Evolutionary conservation across 352 stramenopile genomes (phyloP), one percentile per base, ranked within the genome.

Genomic region (Lagenidium giganteum): DNA sequence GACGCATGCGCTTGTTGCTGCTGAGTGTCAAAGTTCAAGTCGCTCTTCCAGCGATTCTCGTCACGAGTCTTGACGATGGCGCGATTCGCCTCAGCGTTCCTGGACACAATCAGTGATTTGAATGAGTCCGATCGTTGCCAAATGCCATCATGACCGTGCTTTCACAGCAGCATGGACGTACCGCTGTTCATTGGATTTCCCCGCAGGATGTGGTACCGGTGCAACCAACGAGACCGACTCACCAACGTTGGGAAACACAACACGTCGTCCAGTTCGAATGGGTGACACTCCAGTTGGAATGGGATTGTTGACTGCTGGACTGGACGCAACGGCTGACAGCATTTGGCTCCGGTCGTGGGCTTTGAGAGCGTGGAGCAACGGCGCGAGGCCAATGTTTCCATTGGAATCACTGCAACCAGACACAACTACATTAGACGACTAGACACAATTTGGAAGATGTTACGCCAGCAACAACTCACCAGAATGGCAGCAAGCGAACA

Each of bases 171-270:
- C 11, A n/a, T 36, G 22, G 21, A 31, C 22, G 14, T 39, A 80
- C 67, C 77, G 68, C 45, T 90, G 72, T 31, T 87, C 63, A 36
- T 75, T 90, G 3, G 78, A 84, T 53, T 90, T 90, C 2, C 78
- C 78, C 7, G 74, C 74, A 33, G 74, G 38, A 17, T 81, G 64
- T 0, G 59, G 44, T 1, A 47, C 4, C 29, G 36, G 8, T 37
- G 54, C 17, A 44, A 29, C 17, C 47, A 39, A 14, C 58, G 26
- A 46, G 47, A 28, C 30, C n/a, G 39, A 46, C 43, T 78, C 51
- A 37, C 52, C 31, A 5, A 41, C 24, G 14, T 56, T 25, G 27
- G 50, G 42, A 45, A 70, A 75, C 4, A 83, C 57, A 4, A 66
- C 83, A 47, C 81, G 80, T 18, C 69, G 54, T n/a, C 72, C 75